Evolutionary conservation across 202 grass and related monocot species (phyloP), one percentile per base, ranked within the genome.

Genomic region (Alloteropsis angusta): DNA sequence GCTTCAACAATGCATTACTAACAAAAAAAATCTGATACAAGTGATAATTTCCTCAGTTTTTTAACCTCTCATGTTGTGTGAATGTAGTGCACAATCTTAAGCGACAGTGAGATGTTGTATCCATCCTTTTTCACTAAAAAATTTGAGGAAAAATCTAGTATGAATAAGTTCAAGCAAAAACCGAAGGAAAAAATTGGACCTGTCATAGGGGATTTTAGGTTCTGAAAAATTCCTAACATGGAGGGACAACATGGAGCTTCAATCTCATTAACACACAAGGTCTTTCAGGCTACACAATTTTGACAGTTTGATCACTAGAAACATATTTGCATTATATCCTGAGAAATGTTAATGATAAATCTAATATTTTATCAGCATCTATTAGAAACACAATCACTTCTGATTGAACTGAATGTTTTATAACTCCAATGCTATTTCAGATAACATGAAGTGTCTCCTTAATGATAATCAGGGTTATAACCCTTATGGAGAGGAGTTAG

Each of bases 1-100:
- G 39, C 60, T 47, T 61, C 16, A 70, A 12, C 19, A 61, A 9
- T 61, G 49, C 16, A 77, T 75, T 66, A 22, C 9, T 9, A 62
- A 50, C 37, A 17, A 77, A 56, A 77, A 56, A 37, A 66, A 53
- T 44, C 42, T 49, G 35, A 80, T 67, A 50, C 41, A 65, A 80
- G 39, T 35, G 47, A 57, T 30, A 30, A 47, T 35, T 35, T 25
- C 5, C 44, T 38, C n/a, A n/a, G 46, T 36, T 30, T 38, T 7
- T 49, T 48, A 85, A 67, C 26, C 3, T 65, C 57, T 67, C 21
- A 2, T 55, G 23, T 80, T 79, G 44, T 76, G 32, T 59, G 37
- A 70, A 64, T 58, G 50, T 79, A 73, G 13, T 70, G 30, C 48
- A 76, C 19, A 76, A 36, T 39, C 22, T 17, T 57, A 69, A 70